Percentiles rank a stretch among this genome's conserved stretches.
Conservation (phyloP, 208 protist genomes). For the Crithidia fasciculata region DNA sequence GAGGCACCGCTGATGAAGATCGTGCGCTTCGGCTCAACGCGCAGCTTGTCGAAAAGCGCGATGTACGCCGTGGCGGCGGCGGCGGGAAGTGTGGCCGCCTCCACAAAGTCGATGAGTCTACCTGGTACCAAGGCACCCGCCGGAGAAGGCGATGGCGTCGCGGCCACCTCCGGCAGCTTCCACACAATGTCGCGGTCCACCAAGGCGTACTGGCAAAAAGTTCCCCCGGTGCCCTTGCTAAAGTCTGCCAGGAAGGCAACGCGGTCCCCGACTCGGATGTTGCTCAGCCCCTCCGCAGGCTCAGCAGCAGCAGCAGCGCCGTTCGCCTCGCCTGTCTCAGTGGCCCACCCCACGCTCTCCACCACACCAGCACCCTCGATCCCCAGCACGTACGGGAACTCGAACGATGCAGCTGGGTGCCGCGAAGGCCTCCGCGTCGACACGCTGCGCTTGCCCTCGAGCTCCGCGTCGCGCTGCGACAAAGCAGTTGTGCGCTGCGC, state of each 20-base stretch:
- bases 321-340: neutral
- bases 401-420: slow-evolving; percentile 33
- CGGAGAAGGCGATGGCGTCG: neutral
- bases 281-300: slow-evolving; percentile 1
- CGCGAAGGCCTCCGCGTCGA: slow-evolving; percentile 14
- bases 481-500: slow-evolving; percentile 41
- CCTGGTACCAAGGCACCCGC: slow-evolving; percentile 12
- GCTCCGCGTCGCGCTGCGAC: neutral
- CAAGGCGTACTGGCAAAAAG: slow-evolving; percentile 75
- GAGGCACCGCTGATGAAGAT: slow-evolving; percentile 84
- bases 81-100: slow-evolving; percentile 68
- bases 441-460: neutral
- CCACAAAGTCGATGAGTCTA: slow-evolving; percentile 66
- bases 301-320: neutral
- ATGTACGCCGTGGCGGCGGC: slow-evolving; percentile 76
- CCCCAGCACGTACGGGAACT: slow-evolving; percentile 67
- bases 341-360: slow-evolving; percentile 70
- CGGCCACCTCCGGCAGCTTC: slow-evolving; percentile 47
- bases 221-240: slow-evolving; percentile 41
- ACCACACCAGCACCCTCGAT: slow-evolving; percentile 72
- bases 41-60: slow-evolving; percentile 79
- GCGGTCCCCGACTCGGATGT: slow-evolving; percentile 59
- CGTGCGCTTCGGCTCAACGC: slow-evolving; percentile 52
- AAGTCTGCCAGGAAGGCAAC: slow-evolving; percentile 73
- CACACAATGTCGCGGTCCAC: slow-evolving; percentile 53